Evolutionary conservation across 208 protist genomes (phyloP).

Genomic region (Trypanosoma melophagium): DNA sequence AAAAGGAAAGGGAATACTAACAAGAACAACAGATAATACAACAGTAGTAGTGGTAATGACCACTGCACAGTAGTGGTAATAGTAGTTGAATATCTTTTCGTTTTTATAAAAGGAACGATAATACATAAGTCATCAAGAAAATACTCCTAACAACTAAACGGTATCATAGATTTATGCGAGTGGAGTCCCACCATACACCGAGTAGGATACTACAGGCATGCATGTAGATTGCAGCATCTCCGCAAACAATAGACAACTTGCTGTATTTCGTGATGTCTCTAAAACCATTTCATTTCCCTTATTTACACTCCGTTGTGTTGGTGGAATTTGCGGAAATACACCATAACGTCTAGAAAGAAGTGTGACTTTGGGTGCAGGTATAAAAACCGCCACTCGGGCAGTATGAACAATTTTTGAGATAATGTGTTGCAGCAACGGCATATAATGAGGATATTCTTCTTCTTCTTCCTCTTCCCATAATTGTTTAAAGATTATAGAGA

Average conservation of each 20-base stretch:
- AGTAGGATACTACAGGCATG: conserved; percentile 19
- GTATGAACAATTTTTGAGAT: not conserved
- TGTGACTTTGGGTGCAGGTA: not conserved
- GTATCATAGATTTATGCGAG: conserved; percentile 1
- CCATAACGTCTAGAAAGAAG: conserved; percentile 16
- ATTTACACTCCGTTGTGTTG: too few species aligned
- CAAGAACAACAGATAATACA: too few species aligned
- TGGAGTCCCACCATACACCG: conserved; percentile 9
- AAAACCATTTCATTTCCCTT: not conserved
- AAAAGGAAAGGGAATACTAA: too few species aligned
- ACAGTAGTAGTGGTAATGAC: too few species aligned
- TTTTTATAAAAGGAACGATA: too few species aligned
- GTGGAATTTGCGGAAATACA: conserved; percentile 5
- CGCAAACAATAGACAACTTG: conserved; percentile 8
- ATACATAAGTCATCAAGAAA: too few species aligned
- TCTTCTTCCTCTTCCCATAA: conserved; percentile 3
- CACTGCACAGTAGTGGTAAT: too few species aligned
- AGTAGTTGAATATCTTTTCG: too few species aligned
- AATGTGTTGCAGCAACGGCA: conserved; percentile 10
- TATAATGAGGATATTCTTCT: not conserved
- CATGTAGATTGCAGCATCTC: conserved; percentile 5
- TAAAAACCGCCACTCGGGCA: conserved; percentile 9
- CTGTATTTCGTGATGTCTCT: not conserved
- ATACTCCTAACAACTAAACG: not conserved
- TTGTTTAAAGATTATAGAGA: conserved; percentile 8